phyloP scores from a whole-genome alignment of 1,284 basidiomycete species.

The Puccinia novopanici region DNA sequence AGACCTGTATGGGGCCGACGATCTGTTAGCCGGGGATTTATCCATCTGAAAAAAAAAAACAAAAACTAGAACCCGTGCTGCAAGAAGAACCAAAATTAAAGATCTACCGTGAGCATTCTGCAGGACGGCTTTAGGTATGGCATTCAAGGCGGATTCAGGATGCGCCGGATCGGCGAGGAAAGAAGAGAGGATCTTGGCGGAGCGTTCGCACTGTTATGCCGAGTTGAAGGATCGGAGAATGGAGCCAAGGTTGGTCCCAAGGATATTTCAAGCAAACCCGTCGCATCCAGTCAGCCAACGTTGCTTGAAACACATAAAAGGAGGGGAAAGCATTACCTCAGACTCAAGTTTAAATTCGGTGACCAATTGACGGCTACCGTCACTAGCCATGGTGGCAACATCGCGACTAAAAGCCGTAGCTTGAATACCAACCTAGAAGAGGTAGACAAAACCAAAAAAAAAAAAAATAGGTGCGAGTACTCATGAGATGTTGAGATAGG shows the following conservation, averaged over 20 bases:
- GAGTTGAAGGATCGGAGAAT: neutral
- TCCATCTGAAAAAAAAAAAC: neutral
- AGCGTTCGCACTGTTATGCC: constrained; percentile 16
- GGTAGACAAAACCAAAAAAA: neutral
- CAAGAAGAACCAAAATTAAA: neutral
- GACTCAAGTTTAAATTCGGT: constrained; percentile 48
- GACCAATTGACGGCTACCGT: constrained; percentile 40
- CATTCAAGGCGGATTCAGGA: constrained; percentile 87
- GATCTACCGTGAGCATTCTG: constrained; percentile 71
- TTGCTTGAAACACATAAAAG: neutral
- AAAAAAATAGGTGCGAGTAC: neutral
- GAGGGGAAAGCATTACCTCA: constrained; percentile 8
- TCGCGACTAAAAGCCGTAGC: constrained; percentile 48
- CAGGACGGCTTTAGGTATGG: constrained; percentile 91
- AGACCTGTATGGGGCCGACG: constrained; percentile 62
- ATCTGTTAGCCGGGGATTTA: neutral
- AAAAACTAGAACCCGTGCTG: too few relatives aligned
- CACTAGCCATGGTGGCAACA: constrained; percentile 43
- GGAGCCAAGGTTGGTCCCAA: neutral
- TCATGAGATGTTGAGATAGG: too few relatives aligned
- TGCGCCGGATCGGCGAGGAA: constrained; percentile 77
- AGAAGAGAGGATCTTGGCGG: constrained; percentile 45
- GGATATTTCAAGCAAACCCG: neutral
- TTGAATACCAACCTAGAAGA: constrained; percentile 36
- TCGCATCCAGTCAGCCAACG: neutral